These are phyloP conservation scores for Neofusicoccum ribis DNA, from an alignment of 2,329 filamentous ascomycete species.

Conservation along the genomic window DNA sequence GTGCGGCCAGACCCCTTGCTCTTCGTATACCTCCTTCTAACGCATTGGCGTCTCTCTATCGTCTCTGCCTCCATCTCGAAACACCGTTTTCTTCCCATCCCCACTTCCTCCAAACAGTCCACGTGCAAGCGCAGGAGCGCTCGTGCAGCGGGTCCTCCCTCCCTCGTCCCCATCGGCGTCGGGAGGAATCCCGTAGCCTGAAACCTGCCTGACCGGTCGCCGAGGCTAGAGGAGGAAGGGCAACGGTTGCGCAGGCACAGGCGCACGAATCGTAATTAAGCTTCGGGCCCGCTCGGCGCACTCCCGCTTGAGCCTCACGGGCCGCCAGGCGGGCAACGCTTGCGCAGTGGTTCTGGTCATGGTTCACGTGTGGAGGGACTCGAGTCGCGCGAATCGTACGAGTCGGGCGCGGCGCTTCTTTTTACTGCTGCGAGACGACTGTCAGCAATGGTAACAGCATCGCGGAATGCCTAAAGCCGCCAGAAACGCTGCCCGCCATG, in stretches of 20 bases:
- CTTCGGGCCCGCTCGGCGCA: neutral
- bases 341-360: neutral
- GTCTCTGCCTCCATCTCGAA: neutral
- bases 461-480: neutral
- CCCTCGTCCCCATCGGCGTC: neutral
- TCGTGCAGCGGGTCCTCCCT: neutral
- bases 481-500: neutral
- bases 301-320: conserved; percentile 4
- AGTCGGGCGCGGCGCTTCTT: neutral
- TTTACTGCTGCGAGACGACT: neutral
- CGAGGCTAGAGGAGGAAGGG: neutral
- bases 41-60: neutral
- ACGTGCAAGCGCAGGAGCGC: neutral
- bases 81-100: neutral
- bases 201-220: neutral
- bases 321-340: neutral
- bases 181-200: conserved; percentile 1
- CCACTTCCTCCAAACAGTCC: neutral
- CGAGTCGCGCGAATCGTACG: neutral
- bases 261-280: neutral
- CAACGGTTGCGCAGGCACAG: neutral
- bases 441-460: neutral
- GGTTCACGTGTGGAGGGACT: neutral
- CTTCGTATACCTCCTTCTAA: neutral
- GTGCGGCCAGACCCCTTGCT: neutral